Evolutionary conservation across 306 rosid genomes (phyloP), one percentile per base, ranked within the genome.

Genomic region (Luffa aegyptiaca): DNA sequence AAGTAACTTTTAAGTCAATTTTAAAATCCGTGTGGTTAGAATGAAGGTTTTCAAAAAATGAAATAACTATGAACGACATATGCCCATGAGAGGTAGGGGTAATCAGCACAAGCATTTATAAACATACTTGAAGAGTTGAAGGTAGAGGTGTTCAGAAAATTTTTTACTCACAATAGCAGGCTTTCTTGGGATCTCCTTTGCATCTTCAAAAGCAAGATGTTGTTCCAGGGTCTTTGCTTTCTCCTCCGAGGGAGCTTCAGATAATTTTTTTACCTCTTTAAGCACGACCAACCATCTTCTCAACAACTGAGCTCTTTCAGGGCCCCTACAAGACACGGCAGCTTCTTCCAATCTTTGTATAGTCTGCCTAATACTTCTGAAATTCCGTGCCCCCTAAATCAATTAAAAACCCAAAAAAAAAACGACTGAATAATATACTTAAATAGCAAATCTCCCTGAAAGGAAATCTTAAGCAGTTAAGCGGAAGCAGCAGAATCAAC

Each of bases 251-350:
- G 77, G 41, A 20, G 61, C 88, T 52, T 61, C 88, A 39, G 89
- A 83, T 46, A 85, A 76, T 39, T 85, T 93, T 58, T 91, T 92
- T 59, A 91, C 70, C 84, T 96, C 99, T 84, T 86, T 85, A 46
- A 96, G 99, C 69, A 93, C 90, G 66, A 84, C 80, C 86, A 96
- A 85, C 99, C 99, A 96, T 81, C 99, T 83, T 77, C 83, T 89
- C 84, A 96, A 87, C 88, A 96, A 84, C 83, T 86, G 88, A 55
- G 83, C 86, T 86, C 98, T 93, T 83, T 91, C 97, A 21, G 84
- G 58, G 18, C 98, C 98, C 83, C 93, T 85, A 42, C 84, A 85
- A 5, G 94, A 81, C 56, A 96, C 81, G 66, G 99, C 97, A 59
- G 97, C 97, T 76, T 96, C 98, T 83, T 96, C 99, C 89, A 96